phyloP scores from a whole-genome alignment of 2,329 filamentous ascomycete species.

The Ampelomyces quisqualis region DNA sequence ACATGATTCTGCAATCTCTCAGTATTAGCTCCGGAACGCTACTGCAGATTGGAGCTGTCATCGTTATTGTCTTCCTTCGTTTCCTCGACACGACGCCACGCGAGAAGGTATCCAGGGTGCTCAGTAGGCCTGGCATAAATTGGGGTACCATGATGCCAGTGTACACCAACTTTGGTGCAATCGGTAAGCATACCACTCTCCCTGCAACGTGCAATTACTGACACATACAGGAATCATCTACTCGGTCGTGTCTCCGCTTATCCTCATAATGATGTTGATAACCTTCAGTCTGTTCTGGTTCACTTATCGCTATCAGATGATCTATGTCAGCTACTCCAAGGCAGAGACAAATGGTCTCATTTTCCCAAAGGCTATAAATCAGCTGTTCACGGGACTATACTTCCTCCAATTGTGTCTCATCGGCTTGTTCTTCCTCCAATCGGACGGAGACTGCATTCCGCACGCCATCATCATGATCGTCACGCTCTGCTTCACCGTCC shows the following conservation, averaged over 20 bases:
- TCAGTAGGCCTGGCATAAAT: constrained; percentile 70
- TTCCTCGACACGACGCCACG: constrained; percentile 79
- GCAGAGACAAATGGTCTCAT: constrained; percentile 90
- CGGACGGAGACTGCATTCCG: constrained; percentile 65
- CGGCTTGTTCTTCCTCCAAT: constrained; percentile 81
- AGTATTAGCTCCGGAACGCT: constrained; percentile 87
- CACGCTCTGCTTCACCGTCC: constrained; percentile 65
- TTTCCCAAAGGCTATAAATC: constrained; percentile 90
- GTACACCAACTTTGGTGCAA: constrained; percentile 95
- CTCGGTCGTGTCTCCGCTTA: constrained; percentile 82
- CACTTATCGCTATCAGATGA: constrained; percentile 92
- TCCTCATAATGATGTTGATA: constrained; percentile 88
- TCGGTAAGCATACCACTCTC: constrained; percentile 54
- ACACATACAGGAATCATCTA: constrained; percentile 66
- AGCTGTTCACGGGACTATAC: constrained; percentile 92
- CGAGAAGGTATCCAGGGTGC: constrained; percentile 84
- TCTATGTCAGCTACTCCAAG: constrained; percentile 88
- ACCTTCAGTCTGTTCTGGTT: constrained; percentile 92
- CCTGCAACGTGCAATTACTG: constrained; percentile 7
- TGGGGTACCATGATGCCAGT: constrained; percentile 96
- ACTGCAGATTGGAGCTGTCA: constrained; percentile 75
- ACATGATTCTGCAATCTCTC: constrained; percentile 93
- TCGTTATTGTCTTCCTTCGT: constrained; percentile 76
- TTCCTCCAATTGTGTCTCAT: constrained; percentile 90
- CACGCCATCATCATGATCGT: constrained; percentile 88